Conservation (phyloP, 2,329 filamentous ascomycete genomes). For the Didymellaceae sp. region DNA sequence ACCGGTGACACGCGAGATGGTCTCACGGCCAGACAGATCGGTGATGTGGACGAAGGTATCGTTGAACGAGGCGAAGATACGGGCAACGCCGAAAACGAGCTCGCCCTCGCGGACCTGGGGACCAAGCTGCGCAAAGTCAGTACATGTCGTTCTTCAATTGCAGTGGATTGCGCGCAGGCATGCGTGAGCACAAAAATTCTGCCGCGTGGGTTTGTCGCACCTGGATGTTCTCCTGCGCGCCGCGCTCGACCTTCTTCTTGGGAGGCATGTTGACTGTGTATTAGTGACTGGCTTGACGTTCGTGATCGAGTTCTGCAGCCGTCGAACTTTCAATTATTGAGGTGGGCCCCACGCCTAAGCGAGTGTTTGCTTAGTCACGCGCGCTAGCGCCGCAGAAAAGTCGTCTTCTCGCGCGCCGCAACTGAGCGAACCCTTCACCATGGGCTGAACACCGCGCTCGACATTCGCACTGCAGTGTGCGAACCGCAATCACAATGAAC, state of each 20-base stretch:
- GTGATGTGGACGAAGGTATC: slow-evolving; percentile 87
- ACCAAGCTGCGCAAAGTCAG: slow-evolving; percentile 64
- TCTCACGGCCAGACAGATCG: slow-evolving; percentile 98
- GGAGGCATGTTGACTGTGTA: slow-evolving; percentile 73
- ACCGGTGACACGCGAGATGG: slow-evolving; percentile 99
- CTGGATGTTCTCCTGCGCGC: slow-evolving; percentile 87
- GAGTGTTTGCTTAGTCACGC: slow-evolving; percentile 18
- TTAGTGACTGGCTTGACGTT: slow-evolving; percentile 41
- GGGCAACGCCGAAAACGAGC: slow-evolving; percentile 96
- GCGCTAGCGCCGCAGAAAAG: slow-evolving; percentile 25
- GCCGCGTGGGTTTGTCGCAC: slow-evolving; percentile 12
- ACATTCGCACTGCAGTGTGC: slow-evolving; percentile 31
- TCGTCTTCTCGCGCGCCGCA: slow-evolving; percentile 24
- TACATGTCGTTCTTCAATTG: neutral
- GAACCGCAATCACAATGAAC: slow-evolving; percentile 58
- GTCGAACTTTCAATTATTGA: slow-evolving; percentile 27
- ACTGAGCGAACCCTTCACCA: slow-evolving; percentile 22
- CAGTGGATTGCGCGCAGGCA: too few species aligned
- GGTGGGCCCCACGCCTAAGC: slow-evolving; percentile 19
- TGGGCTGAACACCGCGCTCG: slow-evolving; percentile 40
- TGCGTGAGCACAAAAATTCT: too few species aligned
- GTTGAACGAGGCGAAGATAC: slow-evolving; percentile 87
- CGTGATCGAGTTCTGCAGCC: slow-evolving; percentile 20
- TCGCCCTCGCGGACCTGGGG: slow-evolving; percentile 97
- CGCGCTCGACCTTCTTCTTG: slow-evolving; percentile 81